Evolutionary conservation across 2,329 filamentous ascomycete species (phyloP), one percentile per base, ranked within the genome.

Genomic region (Epichloe festucae): DNA sequence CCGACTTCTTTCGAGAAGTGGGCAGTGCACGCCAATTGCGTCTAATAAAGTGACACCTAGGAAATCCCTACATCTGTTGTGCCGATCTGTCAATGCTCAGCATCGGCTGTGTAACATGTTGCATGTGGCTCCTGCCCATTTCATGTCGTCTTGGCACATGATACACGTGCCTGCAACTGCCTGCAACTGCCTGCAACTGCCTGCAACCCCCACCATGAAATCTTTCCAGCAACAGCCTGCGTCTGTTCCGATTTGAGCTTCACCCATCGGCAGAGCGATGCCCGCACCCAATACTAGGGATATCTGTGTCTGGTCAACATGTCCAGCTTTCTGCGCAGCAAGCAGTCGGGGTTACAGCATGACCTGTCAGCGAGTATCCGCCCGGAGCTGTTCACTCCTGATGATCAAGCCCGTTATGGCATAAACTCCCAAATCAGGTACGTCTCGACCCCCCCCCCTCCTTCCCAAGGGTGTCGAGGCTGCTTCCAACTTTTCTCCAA

Each of bases 341-440:
- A 95, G 76, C 93, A 97, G 76, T 81, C 89, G 52, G 93, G 93
- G 62, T 85, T 98, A 60, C 85, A 89, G 65, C 87, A 85, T 69
- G 93, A 97, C 71, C 78, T 98, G 58, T 95, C 90, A 49, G 82
- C 83, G 17, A 86, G 84, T 58, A 81, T 97, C 56, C 75, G 81
- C 17, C 79, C 88, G 39, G 86, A 88, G 55, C 72, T 87, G 14
- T 95, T 97, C 65, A 74, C 79, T 53, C 80, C 91, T 23, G 89
- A 96, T 65, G 88, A 95, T 68, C 86, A 89, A 60, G 79, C 79
- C 49, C 81, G 87, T 56, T 91, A 86, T 66, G 89, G 90, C 54
- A 84, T 96, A 67, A 87, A 85, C 65, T 89, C 84, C 19, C 81
- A 84, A 63, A 78, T 84, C 62, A 79, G 78, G 80, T 83, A 46